Percentiles rank a stretch among this genome's conserved stretches.
Evolutionary conservation across 495 filamentous ascomycete species (phyloP).

Genomic region (Talaromyces stipitatus): DNA sequence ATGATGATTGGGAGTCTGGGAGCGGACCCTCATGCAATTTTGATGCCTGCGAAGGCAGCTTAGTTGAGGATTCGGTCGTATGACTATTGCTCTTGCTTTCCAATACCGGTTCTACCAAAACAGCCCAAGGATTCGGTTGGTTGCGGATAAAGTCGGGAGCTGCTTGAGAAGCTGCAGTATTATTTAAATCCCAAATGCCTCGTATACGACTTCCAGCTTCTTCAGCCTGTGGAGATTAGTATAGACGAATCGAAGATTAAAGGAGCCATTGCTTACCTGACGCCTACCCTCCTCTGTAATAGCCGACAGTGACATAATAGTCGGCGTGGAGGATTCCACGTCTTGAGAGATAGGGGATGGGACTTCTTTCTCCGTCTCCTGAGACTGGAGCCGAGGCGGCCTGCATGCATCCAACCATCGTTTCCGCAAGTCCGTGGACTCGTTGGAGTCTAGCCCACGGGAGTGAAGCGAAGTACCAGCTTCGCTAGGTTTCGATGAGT

Average conservation of each 20-base stretch:
- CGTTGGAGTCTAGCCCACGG: background rate
- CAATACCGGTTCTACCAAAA: background rate
- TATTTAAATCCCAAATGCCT: background rate
- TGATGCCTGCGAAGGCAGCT: too few species aligned
- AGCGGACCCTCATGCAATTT: background rate
- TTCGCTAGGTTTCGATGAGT: background rate
- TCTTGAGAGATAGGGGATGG: background rate
- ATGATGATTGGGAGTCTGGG: background rate
- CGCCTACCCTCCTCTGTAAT: slow-evolving; percentile 1
- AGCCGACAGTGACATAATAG: background rate
- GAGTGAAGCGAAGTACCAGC: background rate
- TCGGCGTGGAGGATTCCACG: background rate
- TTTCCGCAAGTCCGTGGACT: background rate
- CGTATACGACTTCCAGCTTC: background rate
- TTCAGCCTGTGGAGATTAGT: background rate
- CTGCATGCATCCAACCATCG: background rate
- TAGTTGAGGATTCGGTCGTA: background rate
- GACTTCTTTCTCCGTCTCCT: background rate
- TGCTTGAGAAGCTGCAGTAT: background rate
- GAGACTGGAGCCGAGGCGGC: background rate
- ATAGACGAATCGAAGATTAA: background rate
- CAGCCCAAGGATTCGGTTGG: background rate
- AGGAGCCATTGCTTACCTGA: background rate
- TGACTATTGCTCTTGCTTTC: background rate
- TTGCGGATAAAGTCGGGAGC: background rate